Base-by-base conservation (phyloP, 2,329 filamentous ascomycete genomes). In the Aureobasidium sp. region DNA sequence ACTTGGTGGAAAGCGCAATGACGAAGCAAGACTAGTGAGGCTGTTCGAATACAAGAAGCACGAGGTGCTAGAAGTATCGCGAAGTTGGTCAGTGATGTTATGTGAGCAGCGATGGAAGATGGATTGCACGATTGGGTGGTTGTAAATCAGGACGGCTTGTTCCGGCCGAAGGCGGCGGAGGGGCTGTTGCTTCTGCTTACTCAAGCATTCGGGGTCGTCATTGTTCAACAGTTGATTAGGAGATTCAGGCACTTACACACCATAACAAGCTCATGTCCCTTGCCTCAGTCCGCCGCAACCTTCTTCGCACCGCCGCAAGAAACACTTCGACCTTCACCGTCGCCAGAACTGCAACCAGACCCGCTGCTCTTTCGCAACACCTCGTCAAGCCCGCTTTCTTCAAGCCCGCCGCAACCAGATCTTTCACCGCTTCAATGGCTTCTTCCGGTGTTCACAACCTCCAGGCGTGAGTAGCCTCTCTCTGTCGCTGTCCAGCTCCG, bases 371-470 rank as follows among this genome's bases (percentile, higher is more conserved):
- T 47, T 54, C 39, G 45, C 63, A 59, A 21, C 63, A 45, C 32
- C 62, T 48, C 62, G 47, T 64, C 30, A 59, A 59, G 57, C 47
- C 58, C 54, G 39, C 59, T 62, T 67, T 63, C 57, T 53, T 67
- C 65, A 63, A 65, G 63, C 45, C 50, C 44, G 65, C 62, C 55
- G 60, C 61, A 49, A 65, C 62, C 63, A 64, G 68, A 65, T 55
- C 71, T 71, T 78, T 75, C 74, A 73, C 74, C 65, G 71, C 70
- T 62, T 77, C 76, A 70, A 78, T 77, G 73, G 70, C 71, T 67
- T 76, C 77, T 59, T 66, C 74, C 66, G 78, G 78, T 65, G 79
- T 81, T 37, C 79, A 81, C 74, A 80, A 81, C 73, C 72, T 81
- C 58, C 59, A 65, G 59, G 71, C 65, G 77, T 79, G 68, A 73